These are phyloP conservation scores for Rosa multiflora DNA, from an alignment of 306 rosid genomes.

Conservation along the genomic window DNA sequence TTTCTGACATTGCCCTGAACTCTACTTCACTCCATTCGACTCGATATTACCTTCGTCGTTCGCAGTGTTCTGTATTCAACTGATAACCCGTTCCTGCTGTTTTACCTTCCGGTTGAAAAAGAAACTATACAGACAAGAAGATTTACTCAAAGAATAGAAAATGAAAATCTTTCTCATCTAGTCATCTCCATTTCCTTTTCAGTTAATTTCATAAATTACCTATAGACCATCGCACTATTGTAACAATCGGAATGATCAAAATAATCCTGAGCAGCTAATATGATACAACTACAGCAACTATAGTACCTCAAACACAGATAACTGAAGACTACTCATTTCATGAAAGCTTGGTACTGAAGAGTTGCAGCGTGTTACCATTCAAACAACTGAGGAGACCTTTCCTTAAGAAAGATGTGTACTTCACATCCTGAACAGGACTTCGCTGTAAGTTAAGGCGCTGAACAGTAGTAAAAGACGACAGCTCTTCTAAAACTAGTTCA, in stretches of 20 bases:
- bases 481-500: constrained; percentile 65
- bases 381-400: constrained; percentile 64
- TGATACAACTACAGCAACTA: neutral
- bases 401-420: constrained; percentile 44
- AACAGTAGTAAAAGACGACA: constrained; percentile 63
- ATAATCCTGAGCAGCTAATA: neutral
- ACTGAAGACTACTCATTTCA: constrained; percentile 31
- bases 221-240: neutral
- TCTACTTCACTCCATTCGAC: neutral
- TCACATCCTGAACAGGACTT: constrained; percentile 62
- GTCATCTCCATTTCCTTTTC: neutral
- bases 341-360: constrained; percentile 42
- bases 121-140: neutral
- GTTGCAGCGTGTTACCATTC: constrained; percentile 56
- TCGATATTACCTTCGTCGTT: too few relatives aligned
- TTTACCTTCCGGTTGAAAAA: neutral
- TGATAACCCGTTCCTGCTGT: neutral
- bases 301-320: neutral
- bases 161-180: neutral
- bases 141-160: neutral
- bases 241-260: neutral
- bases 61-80: too few relatives aligned
- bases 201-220: neutral
- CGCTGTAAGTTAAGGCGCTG: constrained; percentile 52
- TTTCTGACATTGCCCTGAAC: neutral